Base-by-base conservation (phyloP, 352 stramenopile species). In the Phytopythium aichiense region DNA sequence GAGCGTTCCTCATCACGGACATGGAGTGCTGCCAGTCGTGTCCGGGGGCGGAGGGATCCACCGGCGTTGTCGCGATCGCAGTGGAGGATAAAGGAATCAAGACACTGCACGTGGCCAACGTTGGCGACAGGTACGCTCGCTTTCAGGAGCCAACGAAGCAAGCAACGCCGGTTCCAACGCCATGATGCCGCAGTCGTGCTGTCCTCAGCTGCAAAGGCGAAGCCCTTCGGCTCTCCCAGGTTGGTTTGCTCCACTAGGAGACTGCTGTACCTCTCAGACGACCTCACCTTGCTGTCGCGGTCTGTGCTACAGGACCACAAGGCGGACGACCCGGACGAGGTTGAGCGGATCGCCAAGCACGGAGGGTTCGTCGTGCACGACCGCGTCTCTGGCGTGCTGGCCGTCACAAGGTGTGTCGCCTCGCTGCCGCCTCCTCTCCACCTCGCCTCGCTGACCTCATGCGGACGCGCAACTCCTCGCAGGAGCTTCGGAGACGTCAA, bases 401-500 rank as follows among this genome's bases (percentile, higher is more conserved):
- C 85, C 20, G 81, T 94, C 12, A 77, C 85, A 18, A 71, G 85
- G 85, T 94, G 74, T 8, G 43, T 20, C 13, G 38, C 38, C 38
- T 37, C 31, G 31, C 31, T 9, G 31, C 9, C 31, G 4, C 31
- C 31, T 9, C 31, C 9, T 9, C 9, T 37, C 31, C 31, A 37
- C 31, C 31, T 9, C 31, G 9, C 5, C 31, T 37, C 5, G 45
- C 53, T 50, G 8, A 33, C 35, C 48, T 15, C 16, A 18, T 18
- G 0, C 43, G 30, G 37, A 55, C 48, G 58, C 25, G 28, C 31
- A n/a, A n/a, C n/a, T n/a, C 31, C 65, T 23, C 56, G 18, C 42
- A 94, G 85, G 69, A 92, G 83, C 69, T 94, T 92, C 68, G 85
- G 85, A 15, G 85, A 94, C 50, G 63, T 72, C 31, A 74, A 81